These are phyloP conservation scores for Penicillium dipodomyicola DNA, from an alignment of 495 filamentous ascomycete species.

Conservation along the genomic window DNA sequence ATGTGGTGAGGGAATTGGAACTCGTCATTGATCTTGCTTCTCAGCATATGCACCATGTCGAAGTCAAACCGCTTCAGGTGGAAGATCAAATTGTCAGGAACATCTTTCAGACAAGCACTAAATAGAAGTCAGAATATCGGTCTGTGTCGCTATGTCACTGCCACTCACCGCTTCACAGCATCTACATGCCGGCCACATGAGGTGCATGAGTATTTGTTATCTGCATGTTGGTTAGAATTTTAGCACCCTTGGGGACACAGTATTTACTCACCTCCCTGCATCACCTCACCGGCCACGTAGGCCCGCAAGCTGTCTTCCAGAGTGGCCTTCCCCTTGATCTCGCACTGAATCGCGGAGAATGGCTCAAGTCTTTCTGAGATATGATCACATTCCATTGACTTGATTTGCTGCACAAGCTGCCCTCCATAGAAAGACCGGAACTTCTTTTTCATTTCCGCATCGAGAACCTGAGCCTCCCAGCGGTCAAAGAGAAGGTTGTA, in stretches of 20 bases:
- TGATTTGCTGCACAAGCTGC: conserved; percentile 89
- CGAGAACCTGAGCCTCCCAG: conserved; percentile 79
- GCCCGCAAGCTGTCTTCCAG: conserved; percentile 87
- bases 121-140: neutral
- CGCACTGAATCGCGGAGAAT: conserved; percentile 94
- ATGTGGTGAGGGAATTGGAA: conserved; percentile 84
- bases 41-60: conserved; percentile 75
- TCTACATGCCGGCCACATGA: conserved; percentile 87
- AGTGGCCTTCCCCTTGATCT: conserved; percentile 86
- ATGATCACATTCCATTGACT: conserved; percentile 90
- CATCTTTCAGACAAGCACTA: conserved; percentile 85
- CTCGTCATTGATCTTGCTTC: conserved; percentile 93
- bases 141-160: neutral
- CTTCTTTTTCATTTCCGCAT: conserved; percentile 62
- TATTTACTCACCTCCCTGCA: conserved; percentile 76
- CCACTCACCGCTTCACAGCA: conserved; percentile 76
- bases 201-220: conserved; percentile 98
- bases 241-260: neutral
- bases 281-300: conserved; percentile 92
- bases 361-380: conserved; percentile 87
- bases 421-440: conserved; percentile 89
- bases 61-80: conserved; percentile 97
- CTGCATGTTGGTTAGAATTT: conserved; percentile 40
- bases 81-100: conserved; percentile 93
- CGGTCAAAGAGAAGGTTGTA: conserved; percentile 91